Percentiles rank a stretch among this genome's conserved stretches.
These are phyloP conservation scores for Tetratostichococcus sp. DNA, from an alignment of 139 green algal species.

Conservation along the genomic window DNA sequence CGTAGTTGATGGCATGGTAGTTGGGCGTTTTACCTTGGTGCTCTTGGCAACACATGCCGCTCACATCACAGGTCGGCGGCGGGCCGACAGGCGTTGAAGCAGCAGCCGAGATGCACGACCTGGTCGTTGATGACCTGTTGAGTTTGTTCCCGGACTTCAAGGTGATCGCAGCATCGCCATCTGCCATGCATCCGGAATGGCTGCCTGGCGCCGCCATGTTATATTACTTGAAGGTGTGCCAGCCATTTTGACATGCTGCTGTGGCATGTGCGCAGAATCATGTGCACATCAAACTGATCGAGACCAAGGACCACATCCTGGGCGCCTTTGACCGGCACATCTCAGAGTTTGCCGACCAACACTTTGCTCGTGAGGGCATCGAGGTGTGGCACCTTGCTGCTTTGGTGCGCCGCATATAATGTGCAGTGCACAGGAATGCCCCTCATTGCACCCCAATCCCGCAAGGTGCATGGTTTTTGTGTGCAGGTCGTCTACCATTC, in stretches of 20 bases:
- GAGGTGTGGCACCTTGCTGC: background rate
- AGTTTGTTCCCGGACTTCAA: slow-evolving; percentile 18
- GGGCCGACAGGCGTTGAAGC: slow-evolving; percentile 62
- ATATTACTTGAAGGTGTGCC: too few relatives aligned
- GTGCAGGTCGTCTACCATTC: background rate
- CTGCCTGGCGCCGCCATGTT: too few relatives aligned
- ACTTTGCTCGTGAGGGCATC: slow-evolving; percentile 22
- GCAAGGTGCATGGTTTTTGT: too few relatives aligned
- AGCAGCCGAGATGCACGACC: slow-evolving; percentile 47
- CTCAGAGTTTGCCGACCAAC: slow-evolving; percentile 28
- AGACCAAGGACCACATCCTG: slow-evolving; percentile 44
- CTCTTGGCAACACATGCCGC: background rate
- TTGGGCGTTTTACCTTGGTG: too few relatives aligned
- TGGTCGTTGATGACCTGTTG: slow-evolving; percentile 30
- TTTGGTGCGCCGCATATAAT: too few relatives aligned
- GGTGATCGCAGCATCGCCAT: background rate
- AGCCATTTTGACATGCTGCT: background rate
- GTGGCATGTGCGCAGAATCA: slow-evolving; percentile 1
- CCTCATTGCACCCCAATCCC: too few relatives aligned
- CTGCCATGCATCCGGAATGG: too few relatives aligned
- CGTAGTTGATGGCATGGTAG: too few relatives aligned
- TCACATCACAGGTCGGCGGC: slow-evolving; percentile 35
- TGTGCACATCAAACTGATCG: slow-evolving; percentile 20
- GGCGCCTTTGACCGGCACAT: slow-evolving; percentile 37
- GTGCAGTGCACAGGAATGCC: too few relatives aligned